Percentiles rank a stretch among this genome's conserved stretches.
Evolutionary conservation across 2,329 filamentous ascomycete genomes (phyloP).

Genomic region (Neonectria magnoliae): DNA sequence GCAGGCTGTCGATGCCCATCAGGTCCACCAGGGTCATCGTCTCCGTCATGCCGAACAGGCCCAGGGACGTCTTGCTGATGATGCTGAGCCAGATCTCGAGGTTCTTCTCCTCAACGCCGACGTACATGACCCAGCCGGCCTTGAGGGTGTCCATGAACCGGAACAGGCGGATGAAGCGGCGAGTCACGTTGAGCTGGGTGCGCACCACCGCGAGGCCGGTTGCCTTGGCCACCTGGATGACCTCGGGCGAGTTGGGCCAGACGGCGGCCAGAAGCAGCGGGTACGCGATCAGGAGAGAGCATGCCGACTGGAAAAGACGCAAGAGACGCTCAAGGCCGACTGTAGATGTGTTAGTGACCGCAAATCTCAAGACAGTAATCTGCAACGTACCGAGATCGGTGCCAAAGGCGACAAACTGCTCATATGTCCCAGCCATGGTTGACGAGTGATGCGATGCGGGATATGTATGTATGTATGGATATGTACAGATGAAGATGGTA

Average conservation of each 20-base stretch:
- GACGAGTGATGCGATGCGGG: background rate
- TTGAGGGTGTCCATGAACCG: constrained; percentile 72
- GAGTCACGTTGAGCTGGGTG: constrained; percentile 56
- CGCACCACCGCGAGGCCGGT: constrained; percentile 50
- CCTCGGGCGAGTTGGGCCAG: constrained; percentile 33
- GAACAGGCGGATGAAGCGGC: constrained; percentile 75
- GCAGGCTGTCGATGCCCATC: constrained; percentile 53
- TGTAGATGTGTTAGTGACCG: constrained; percentile 42
- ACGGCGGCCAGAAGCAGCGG: constrained; percentile 52
- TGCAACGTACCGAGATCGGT: constrained; percentile 56
- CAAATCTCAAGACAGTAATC: constrained; percentile 19
- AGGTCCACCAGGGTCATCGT: constrained; percentile 69
- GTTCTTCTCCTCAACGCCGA: constrained; percentile 37
- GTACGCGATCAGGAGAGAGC: constrained; percentile 59
- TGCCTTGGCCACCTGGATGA: constrained; percentile 43
- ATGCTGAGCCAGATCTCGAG: constrained; percentile 62
- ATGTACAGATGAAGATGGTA: background rate
- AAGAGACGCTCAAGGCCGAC: constrained; percentile 70
- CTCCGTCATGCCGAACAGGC: constrained; percentile 75
- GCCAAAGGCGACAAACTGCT: constrained; percentile 56
- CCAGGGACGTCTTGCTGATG: constrained; percentile 67
- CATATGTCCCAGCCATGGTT: constrained; percentile 42
- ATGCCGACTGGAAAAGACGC: constrained; percentile 64
- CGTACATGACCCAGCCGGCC: constrained; percentile 57
- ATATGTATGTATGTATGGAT: background rate